Evolutionary conservation across 2,329 filamentous ascomycete genomes (phyloP).

Genomic region (Talaromyces atroroseus): DNA sequence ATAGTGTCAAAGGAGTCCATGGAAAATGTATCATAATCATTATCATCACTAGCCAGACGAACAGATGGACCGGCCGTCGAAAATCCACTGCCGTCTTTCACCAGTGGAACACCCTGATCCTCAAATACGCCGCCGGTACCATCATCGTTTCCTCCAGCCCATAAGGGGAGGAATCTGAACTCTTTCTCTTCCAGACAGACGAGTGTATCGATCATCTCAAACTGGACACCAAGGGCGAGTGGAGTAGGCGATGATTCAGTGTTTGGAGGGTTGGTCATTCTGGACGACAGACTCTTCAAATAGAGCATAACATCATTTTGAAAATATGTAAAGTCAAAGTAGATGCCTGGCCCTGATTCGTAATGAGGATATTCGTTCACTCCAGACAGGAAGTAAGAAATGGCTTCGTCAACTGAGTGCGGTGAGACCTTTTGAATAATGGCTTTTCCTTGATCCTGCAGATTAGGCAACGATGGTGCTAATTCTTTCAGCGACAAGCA

Average conservation of each 20-base stretch:
- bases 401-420: not conserved
- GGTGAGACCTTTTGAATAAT: not conserved
- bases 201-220: conserved; percentile 36
- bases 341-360: not conserved
- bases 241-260: not conserved
- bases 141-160: conserved; percentile 56
- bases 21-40: conserved; percentile 17
- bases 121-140: conserved; percentile 47
- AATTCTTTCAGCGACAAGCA: conserved; percentile 3
- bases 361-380: not conserved
- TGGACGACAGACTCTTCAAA: not conserved
- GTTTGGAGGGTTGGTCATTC: not conserved
- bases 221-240: conserved; percentile 8
- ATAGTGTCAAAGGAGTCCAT: conserved; percentile 23
- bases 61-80: conserved; percentile 31
- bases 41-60: conserved; percentile 19
- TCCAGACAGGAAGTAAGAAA: not conserved
- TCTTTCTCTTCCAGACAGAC: conserved; percentile 53
- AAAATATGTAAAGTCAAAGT: not conserved
- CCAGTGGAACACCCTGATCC: conserved; percentile 29
- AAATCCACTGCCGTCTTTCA: conserved; percentile 29
- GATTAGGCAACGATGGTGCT: not conserved
- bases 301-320: not conserved
- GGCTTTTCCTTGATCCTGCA: conserved; percentile 5
- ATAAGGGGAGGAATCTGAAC: conserved; percentile 59